A percentile compares a stretch with the other conserved stretches of the same genome.
Conservation (phyloP, 2,329 filamentous ascomycete genomes). For the Aaosphaeria pasadenensis region DNA sequence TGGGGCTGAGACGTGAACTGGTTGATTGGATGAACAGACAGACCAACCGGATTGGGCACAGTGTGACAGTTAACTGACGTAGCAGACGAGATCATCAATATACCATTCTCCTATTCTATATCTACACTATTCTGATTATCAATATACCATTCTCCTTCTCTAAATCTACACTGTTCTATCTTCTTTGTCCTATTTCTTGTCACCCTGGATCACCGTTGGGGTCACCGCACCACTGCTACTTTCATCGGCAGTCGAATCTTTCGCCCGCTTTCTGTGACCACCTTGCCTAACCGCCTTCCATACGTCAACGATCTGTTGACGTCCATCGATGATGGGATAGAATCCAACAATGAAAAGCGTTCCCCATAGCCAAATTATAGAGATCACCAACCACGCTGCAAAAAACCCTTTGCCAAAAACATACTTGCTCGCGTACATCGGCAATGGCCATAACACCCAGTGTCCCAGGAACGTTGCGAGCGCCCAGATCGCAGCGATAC, state of each 20-base stretch:
- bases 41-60: too few species aligned
- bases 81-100: too few species aligned
- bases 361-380: slow-evolving; percentile 54
- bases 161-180: slow-evolving; percentile 8
- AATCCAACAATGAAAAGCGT: slow-evolving; percentile 51
- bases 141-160: too few species aligned
- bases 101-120: too few species aligned
- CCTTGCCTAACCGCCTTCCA: slow-evolving; percentile 7
- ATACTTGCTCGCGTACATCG: slow-evolving; percentile 54
- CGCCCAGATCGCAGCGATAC: slow-evolving; percentile 47
- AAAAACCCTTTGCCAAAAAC: slow-evolving; percentile 51
- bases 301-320: slow-evolving; percentile 27
- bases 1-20: too few species aligned
- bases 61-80: too few species aligned
- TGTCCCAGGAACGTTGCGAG: slow-evolving; percentile 52
- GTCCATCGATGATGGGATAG: slow-evolving; percentile 51
- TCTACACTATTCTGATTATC: too few species aligned
- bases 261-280: not conserved
- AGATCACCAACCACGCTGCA: slow-evolving; percentile 49
- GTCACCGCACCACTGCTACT: slow-evolving; percentile 4
- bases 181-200: not conserved
- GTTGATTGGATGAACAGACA: too few species aligned
- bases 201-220: not conserved
- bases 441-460: slow-evolving; percentile 55
- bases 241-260: not conserved